Base-by-base conservation (phyloP, 2,329 filamentous ascomycete species). In the Pseudocercospora musae region DNA sequence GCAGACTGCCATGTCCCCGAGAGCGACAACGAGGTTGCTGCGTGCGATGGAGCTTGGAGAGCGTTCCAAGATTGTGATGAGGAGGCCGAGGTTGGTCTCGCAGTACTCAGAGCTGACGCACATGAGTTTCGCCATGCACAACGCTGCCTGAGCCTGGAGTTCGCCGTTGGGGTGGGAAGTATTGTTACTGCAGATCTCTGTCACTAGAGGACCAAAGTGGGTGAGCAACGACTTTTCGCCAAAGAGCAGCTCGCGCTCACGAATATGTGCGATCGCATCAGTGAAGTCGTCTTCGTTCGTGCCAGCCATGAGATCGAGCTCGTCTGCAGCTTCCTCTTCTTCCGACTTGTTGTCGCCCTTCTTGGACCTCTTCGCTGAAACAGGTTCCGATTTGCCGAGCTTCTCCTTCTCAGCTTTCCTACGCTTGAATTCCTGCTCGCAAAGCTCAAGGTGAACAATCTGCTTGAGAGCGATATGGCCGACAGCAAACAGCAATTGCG, bases 1-100 rank as follows among this genome's bases (percentile, higher is more conserved):
- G 84, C 93, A 97, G 21, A 99, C 95, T 0, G 96, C 96, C 95
- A 99, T 99, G 74, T 99, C 95, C 42, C 95, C 95, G 0, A 99
- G 86, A 0, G 95, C 94, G 70, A 99, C 96, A 18, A 99, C 96
- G 9, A 96, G 91, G 74, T 99, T 99, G 71, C 91, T 96, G 57
- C 95, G 89, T 42, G 96, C 94, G 18, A 93, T 96, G 1, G 96
- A 90, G 71, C 97, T 92, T 31, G 91, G 86, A 1, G 92, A 97
- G 29, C 92, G 89, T 79, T 99, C 95, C 82, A 99, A 93, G 71
- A 99, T 98, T 15, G 94, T 98, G 77, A 99, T 96, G 63, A 99
- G 87, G 2, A 99, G 87, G 5, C 91, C 90, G 11, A 99, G 84
- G 73, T 99, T 96, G 44, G 86, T 85, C 78, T 98, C 95, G 78